These are phyloP conservation scores for Suhomyces wounanorum DNA, from an alignment of 1,139 yeast species.

Conservation along the genomic window DNA sequence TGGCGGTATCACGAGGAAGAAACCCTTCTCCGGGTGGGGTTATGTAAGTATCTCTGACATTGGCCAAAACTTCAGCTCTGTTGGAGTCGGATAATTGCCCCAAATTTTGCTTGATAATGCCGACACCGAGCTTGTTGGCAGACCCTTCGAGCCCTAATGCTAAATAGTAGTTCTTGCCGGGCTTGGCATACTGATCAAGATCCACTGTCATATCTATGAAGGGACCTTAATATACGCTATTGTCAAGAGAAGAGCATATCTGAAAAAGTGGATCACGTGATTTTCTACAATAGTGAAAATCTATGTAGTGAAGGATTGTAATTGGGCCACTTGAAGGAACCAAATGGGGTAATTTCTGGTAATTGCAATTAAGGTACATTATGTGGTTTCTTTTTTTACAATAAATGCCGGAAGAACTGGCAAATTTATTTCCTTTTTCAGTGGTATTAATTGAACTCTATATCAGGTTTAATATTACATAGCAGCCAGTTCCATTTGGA, in stretches of 20 bases:
- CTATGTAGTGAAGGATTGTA: too few species aligned
- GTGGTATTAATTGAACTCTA: too few species aligned
- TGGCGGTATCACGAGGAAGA: slow-evolving; percentile 91
- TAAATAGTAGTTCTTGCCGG: slow-evolving; percentile 54
- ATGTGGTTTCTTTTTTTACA: too few species aligned
- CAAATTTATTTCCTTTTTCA: too few species aligned
- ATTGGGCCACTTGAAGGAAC: too few species aligned
- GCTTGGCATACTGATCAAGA: slow-evolving; percentile 40
- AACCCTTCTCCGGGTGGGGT: slow-evolving; percentile 99
- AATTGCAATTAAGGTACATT: too few species aligned
- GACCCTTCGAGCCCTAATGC: slow-evolving; percentile 96
- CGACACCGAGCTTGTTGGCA: slow-evolving; percentile 94
- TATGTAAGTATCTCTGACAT: slow-evolving; percentile 89
- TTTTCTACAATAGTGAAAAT: not conserved
- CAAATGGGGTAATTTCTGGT: too few species aligned
- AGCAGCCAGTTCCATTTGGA: too few species aligned
- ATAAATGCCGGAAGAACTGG: too few species aligned
- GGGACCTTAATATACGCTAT: too few species aligned
- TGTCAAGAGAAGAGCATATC: not conserved
- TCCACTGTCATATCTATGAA: slow-evolving; percentile 28
- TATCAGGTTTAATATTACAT: too few species aligned
- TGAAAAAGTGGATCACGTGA: not conserved
- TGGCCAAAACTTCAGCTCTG: slow-evolving; percentile 75
- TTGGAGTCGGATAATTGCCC: slow-evolving; percentile 55
- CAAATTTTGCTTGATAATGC: slow-evolving; percentile 71